phyloP scores from a whole-genome alignment of 1,139 yeast genomes.

The Candida neerlandica region DNA sequence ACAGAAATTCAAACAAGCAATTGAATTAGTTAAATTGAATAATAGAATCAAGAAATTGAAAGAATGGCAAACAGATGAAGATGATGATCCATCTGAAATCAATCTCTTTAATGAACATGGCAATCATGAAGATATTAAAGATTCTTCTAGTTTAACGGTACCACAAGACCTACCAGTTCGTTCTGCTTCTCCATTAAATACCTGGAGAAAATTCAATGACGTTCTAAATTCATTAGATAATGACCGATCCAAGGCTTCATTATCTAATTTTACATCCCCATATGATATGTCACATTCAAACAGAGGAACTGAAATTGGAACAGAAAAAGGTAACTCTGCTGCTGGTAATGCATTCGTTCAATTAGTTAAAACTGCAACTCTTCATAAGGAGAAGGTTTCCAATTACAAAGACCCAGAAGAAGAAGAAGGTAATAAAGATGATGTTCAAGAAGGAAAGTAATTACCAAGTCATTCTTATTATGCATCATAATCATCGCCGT shows the following conservation, averaged over 20 bases:
- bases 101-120: conserved; percentile 42
- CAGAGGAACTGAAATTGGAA: conserved; percentile 6
- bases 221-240: conserved; percentile 20
- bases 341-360: conserved; percentile 62
- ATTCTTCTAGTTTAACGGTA: neutral
- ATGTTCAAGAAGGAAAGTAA: neutral
- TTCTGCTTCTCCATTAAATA: conserved; percentile 17
- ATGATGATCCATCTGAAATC: conserved; percentile 56
- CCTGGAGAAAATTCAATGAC: conserved; percentile 30
- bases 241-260: conserved; percentile 22
- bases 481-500: too few species aligned
- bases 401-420: conserved; percentile 38
- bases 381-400: conserved; percentile 62
- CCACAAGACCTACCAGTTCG: neutral
- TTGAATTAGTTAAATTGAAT: conserved; percentile 75
- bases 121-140: conserved; percentile 15
- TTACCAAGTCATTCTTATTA: neutral
- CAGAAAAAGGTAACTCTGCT: conserved; percentile 20
- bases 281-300: conserved; percentile 7
- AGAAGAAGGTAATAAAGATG: conserved; percentile 19
- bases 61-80: conserved; percentile 51
- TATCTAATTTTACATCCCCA: conserved; percentile 19
- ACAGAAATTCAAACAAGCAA: conserved; percentile 81
- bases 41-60: conserved; percentile 73
- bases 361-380: conserved; percentile 70